These are phyloP conservation scores for Colletotrichum sp. DNA, from an alignment of 2,329 filamentous ascomycete species.

Conservation along the genomic window DNA sequence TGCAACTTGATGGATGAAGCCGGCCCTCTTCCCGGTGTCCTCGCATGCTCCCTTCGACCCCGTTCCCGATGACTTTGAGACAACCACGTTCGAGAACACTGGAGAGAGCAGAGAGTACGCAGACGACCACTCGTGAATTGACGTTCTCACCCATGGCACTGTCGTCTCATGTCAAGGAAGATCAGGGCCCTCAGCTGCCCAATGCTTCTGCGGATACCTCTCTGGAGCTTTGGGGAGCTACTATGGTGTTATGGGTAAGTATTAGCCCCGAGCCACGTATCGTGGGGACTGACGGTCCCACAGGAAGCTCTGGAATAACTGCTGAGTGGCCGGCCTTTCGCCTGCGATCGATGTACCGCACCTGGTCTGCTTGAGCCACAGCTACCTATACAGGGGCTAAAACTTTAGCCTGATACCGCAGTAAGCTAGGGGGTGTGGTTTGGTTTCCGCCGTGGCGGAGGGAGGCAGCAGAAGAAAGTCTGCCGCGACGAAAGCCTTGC, in stretches of 20 bases:
- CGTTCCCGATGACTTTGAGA: not conserved
- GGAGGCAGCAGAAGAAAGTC: not conserved
- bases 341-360: too few species aligned
- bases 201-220: conserved; percentile 4
- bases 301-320: too few species aligned
- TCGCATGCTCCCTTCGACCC: not conserved
- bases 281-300: too few species aligned
- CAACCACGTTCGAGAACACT: conserved; percentile 8
- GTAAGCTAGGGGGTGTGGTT: not conserved
- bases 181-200: conserved; percentile 7
- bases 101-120: not conserved
- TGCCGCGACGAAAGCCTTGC: not conserved
- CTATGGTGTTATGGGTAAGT: too few species aligned
- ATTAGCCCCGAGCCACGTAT: too few species aligned
- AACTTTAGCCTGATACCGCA: too few species aligned
- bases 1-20: not conserved
- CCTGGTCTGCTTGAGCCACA: too few species aligned
- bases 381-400: too few species aligned
- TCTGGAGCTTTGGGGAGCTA: not conserved
- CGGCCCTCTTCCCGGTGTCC: not conserved
- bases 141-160: not conserved
- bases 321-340: too few species aligned
- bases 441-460: not conserved
- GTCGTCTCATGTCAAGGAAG: conserved; percentile 15
- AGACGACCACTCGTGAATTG: not conserved